phyloP scores from a whole-genome alignment of 305 asterid genomes.

The Solanum chacoense region DNA sequence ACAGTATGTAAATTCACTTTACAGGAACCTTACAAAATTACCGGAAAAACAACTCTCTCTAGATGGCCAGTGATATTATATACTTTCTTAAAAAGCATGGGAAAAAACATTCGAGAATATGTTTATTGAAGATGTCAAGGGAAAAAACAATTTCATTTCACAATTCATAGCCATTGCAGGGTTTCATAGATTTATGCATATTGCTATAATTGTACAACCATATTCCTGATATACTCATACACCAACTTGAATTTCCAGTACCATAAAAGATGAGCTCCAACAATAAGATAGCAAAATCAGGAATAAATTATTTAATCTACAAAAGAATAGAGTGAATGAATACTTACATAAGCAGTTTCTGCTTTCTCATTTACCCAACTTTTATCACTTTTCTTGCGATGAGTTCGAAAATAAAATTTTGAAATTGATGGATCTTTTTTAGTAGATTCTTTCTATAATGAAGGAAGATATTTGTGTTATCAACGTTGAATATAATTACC shows the following conservation, averaged over 20 bases:
- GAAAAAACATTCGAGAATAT: neutral
- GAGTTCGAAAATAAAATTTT: neutral
- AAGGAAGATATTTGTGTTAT: neutral
- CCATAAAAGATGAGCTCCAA: neutral
- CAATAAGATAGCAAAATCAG: too few species aligned
- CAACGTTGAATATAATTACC: neutral
- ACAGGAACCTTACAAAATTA: neutral
- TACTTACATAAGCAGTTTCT: neutral
- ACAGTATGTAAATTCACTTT: neutral
- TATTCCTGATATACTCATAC: neutral
- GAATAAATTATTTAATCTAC: neutral
- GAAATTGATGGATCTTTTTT: neutral
- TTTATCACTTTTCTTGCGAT: neutral
- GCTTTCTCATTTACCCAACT: neutral
- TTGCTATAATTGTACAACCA: neutral
- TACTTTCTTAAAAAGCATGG: neutral
- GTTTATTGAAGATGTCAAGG: neutral
- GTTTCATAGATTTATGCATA: neutral
- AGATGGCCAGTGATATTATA: neutral
- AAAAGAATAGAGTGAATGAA: neutral
- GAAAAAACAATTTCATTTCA: neutral
- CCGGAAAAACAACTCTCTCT: neutral
- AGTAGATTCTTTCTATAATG: neutral
- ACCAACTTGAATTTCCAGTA: neutral
- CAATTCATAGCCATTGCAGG: neutral